A percentile compares a stretch with the other conserved stretches of the same genome.
phyloP scores from a whole-genome alignment of 306 rosid genomes.

The Styphnolobium japonicum region DNA sequence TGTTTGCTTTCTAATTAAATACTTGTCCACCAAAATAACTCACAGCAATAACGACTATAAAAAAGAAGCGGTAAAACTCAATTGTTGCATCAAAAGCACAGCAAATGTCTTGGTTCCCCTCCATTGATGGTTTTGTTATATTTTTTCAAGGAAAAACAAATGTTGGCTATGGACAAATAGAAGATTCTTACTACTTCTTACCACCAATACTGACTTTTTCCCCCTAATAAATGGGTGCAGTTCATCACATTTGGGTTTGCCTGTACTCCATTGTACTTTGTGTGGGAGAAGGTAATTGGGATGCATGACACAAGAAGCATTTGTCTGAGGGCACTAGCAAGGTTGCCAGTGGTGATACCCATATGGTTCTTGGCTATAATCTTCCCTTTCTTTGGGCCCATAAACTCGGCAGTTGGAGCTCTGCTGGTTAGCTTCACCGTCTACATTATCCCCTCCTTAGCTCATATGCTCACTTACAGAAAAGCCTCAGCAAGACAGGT shows the following conservation, averaged over 20 bases:
- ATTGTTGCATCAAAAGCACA: neutral
- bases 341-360: constrained; percentile 92
- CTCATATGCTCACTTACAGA: constrained; percentile 91
- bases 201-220: neutral
- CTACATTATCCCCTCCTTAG: constrained; percentile 79
- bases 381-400: constrained; percentile 97
- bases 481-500: constrained; percentile 89
- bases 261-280: constrained; percentile 94
- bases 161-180: neutral
- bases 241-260: constrained; percentile 97
- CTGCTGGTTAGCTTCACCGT: constrained; percentile 95
- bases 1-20: neutral
- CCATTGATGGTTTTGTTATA: neutral
- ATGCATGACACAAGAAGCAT: constrained; percentile 94
- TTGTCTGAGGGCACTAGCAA: constrained; percentile 77
- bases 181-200: neutral
- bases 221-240: constrained; percentile 44
- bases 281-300: constrained; percentile 98
- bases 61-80: neutral
- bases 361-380: constrained; percentile 95
- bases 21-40: neutral
- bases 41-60: neutral
- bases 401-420: constrained; percentile 94
- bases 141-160: neutral
- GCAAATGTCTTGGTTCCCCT: neutral